phyloP scores from a whole-genome alignment of 2,329 filamentous ascomycete genomes.

The Diaporthe ampelina region DNA sequence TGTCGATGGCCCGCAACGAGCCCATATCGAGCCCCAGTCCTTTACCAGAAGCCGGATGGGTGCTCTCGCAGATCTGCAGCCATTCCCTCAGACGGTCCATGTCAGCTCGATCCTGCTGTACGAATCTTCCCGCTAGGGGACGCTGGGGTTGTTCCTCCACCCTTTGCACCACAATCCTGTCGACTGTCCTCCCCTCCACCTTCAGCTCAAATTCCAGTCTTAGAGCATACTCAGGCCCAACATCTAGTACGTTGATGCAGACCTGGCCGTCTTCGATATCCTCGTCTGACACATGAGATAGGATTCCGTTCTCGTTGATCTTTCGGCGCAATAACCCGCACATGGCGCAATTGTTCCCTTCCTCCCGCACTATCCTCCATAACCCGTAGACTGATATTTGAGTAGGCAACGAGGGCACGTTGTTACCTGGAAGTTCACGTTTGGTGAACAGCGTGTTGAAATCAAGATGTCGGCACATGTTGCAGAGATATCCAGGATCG shows the following conservation, averaged over 20 bases:
- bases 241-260: slow-evolving; percentile 7
- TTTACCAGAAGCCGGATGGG: neutral
- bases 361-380: neutral
- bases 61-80: neutral
- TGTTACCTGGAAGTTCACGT: neutral
- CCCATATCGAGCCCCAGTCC: neutral
- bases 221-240: neutral
- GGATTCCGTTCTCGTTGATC: neutral
- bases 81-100: neutral
- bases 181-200: neutral
- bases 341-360: neutral
- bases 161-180: neutral
- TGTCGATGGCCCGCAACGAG: neutral
- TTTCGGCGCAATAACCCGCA: neutral
- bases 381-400: neutral
- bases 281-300: neutral
- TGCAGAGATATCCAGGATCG: neutral
- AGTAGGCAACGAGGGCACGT: neutral
- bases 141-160: neutral
- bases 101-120: slow-evolving; percentile 1
- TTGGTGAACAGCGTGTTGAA: neutral
- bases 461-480: neutral
- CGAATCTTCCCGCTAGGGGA: neutral
- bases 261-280: neutral
- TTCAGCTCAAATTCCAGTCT: neutral